Base-by-base conservation (phyloP, 805 yeast species). In the Myxozyma kluyveri region DNA sequence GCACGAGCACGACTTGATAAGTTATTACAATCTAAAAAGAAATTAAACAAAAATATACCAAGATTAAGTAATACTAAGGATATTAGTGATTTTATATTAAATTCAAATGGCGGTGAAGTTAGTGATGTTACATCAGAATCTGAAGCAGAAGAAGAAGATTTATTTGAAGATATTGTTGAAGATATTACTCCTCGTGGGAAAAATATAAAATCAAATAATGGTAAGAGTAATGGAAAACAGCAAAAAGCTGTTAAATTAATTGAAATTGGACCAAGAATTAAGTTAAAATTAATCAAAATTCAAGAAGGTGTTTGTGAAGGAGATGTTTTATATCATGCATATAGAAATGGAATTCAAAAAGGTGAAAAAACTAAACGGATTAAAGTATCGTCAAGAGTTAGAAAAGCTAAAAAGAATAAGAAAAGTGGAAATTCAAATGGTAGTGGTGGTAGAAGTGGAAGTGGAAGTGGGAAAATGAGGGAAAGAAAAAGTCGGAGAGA, bases 291-390 rank as follows among this genome's bases (percentile, higher is more conserved):
- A 52, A 72, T 84, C 45, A 93, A 93, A 72, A 87, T 93, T 48
- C 97, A 91, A 70, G 98, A 91, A 65, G 96, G 93, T 17, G 78
- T 87, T 21, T 91, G 96, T 52, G 74, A 83, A 0, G 96, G 97
- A 47, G 90, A 88, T 71, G 88, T 93, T 17, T 69, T 93, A 55
- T 88, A 86, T 70, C 99, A 93, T 67, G 76, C 87, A 41, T 55
- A 44, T 19, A 41, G 46, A 41, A 40, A 37, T 18, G 14, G 12
- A 29, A 29, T 9, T 49, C 7, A 45, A 38, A 14, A 22, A 29
- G 36, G 37, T 39, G 18, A 36, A 35, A n/a, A n/a, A n/a, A n/a
- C n/a, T n/a, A n/a, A n/a, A n/a, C n/a, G n/a, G n/a, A n/a, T n/a
- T n/a, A n/a, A n/a, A n/a, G n/a, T n/a, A n/a, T n/a, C n/a, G n/a